Percentiles rank a stretch among this genome's conserved stretches.
Conservation (phyloP, 2,329 filamentous ascomycete genomes). For the Talaromyces sp. region DNA sequence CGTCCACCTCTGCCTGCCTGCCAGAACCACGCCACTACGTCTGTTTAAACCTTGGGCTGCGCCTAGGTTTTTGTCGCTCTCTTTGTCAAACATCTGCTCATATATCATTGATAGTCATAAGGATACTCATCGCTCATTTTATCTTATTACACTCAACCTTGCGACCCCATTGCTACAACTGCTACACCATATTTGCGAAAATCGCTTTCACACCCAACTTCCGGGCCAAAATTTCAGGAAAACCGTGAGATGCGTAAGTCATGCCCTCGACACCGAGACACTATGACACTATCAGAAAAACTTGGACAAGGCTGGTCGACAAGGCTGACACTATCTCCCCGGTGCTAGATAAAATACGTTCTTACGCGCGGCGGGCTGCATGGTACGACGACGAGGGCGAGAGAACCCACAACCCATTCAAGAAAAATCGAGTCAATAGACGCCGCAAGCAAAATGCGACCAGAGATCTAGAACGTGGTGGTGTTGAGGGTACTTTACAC, state of each 20-base stretch:
- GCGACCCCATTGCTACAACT: neutral
- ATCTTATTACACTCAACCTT: neutral
- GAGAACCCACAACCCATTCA: constrained; percentile 41
- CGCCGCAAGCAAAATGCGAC: constrained; percentile 25
- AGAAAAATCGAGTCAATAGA: constrained; percentile 34
- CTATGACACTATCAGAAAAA: neutral
- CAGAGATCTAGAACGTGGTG: constrained; percentile 32
- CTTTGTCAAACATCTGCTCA: neutral
- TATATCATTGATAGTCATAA: neutral
- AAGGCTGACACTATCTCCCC: neutral
- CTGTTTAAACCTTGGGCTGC: neutral
- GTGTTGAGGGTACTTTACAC: constrained; percentile 26
- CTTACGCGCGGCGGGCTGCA: constrained; percentile 27
- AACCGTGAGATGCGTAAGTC: neutral
- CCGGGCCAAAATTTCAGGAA: neutral
- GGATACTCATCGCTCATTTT: constrained; percentile 1
- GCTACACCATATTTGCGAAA: neutral
- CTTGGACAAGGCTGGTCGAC: neutral
- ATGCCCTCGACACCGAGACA: neutral
- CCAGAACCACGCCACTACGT: neutral
- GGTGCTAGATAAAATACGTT: constrained; percentile 38
- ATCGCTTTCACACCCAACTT: neutral
- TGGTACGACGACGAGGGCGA: constrained; percentile 43
- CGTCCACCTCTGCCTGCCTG: neutral
- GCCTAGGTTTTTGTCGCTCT: neutral